phyloP scores from a whole-genome alignment of 2,329 filamentous ascomycete species.

The Sphaceloma murrayae region DNA sequence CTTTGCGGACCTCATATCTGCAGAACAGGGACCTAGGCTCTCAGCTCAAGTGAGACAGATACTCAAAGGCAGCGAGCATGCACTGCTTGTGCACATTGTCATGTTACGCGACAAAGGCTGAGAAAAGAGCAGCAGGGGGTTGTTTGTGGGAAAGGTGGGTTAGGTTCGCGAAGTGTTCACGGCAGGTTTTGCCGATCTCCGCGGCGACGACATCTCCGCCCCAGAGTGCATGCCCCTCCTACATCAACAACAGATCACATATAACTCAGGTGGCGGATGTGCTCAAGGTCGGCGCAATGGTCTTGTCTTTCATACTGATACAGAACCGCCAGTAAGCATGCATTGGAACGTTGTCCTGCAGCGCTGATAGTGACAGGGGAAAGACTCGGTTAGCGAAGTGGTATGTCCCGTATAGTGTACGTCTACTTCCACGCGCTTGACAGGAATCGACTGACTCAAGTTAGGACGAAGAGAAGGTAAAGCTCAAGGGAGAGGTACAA shows the following conservation, averaged over 20 bases:
- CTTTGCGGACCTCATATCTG: too few species aligned
- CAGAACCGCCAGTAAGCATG: conserved; percentile 69
- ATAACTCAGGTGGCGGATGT: conserved; percentile 1
- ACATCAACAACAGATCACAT: not conserved
- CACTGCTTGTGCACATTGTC: too few species aligned
- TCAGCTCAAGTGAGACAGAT: too few species aligned
- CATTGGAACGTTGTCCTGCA: not conserved
- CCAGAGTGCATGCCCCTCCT: not conserved
- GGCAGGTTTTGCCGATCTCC: not conserved
- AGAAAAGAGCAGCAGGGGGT: not conserved
- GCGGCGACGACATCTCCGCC: not conserved
- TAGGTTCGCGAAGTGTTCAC: too few species aligned
- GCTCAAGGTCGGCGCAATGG: conserved; percentile 32
- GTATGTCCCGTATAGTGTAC: conserved; percentile 88
- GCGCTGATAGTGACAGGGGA: conserved; percentile 50
- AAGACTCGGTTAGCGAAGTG: conserved; percentile 98
- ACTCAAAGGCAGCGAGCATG: too few species aligned
- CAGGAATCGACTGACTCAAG: not conserved
- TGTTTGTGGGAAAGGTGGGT: too few species aligned
- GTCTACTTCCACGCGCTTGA: conserved; percentile 23
- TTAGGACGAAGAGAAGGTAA: conserved; percentile 94
- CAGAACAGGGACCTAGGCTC: too few species aligned
- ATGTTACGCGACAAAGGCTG: too few species aligned
- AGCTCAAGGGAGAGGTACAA: conserved; percentile 87
- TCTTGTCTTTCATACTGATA: conserved; percentile 82